Evolutionary conservation across 1,284 basidiomycete species (phyloP).

Genomic region (Puccinia triticina): DNA sequence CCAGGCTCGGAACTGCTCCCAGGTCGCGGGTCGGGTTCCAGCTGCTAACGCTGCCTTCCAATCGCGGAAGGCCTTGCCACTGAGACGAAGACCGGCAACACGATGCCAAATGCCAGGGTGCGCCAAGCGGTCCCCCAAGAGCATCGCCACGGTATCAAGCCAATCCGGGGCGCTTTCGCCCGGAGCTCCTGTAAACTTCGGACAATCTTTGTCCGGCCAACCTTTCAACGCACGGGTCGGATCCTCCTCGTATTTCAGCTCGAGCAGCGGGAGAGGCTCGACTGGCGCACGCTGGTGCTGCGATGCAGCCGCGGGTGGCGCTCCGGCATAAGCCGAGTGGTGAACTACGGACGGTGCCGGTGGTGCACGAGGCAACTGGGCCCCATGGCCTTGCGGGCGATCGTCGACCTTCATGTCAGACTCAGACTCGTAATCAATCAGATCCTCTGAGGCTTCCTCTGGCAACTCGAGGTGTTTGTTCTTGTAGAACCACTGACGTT

Average conservation of each 20-base stretch:
- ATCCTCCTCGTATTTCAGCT: too few relatives aligned
- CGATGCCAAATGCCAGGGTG: neutral
- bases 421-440: neutral
- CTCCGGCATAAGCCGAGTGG: neutral
- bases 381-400: neutral
- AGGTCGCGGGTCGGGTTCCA: neutral
- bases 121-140: neutral
- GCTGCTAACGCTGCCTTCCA: neutral
- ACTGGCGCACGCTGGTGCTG: neutral
- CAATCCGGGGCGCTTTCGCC: neutral
- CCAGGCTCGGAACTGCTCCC: neutral
- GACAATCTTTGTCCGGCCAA: neutral
- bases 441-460: neutral
- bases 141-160: neutral
- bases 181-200: neutral
- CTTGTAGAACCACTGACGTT: slow-evolving; percentile 18
- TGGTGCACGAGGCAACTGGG: too few relatives aligned
- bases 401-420: neutral
- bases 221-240: neutral
- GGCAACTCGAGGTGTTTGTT: neutral
- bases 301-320: neutral
- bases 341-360: too few relatives aligned
- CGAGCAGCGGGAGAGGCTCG: too few relatives aligned
- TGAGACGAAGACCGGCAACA: neutral
- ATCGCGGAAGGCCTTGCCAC: neutral